Base-by-base conservation (phyloP, 208 protist species). In the Phytomonas sp. region DNA sequence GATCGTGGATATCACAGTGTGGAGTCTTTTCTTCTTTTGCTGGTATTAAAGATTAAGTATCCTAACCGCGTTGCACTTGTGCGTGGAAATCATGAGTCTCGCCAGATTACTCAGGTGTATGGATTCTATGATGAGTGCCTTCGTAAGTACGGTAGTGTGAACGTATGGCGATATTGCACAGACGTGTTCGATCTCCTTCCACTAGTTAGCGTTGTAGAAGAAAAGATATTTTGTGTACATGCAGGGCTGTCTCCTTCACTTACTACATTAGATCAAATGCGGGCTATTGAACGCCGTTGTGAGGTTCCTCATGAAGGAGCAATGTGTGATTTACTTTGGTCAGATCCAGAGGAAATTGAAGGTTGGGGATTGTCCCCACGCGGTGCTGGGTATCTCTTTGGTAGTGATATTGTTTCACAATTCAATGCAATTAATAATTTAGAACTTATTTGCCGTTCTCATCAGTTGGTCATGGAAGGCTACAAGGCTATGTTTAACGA, bases 101-200 rank as follows among this genome's bases (percentile, higher is more conserved):
- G 97, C 26, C 96, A 98, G 79, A 98, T 99, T 73, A 99, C 97
- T 42, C 92, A 97, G 75, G 94, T 97, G 32, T 99, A 99, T 85
- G 98, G 98, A 37, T 99, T 99, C 78, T 99, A 99, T 81, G 98
- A 99, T 79, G 98, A 99, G 79, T 99, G 98, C 75, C 82, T 99
- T 66, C 86, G 97, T 66, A 99, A 99, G 88, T 99, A 99, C 78
- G 98, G 98, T 34, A 97, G 89, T 60, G 98, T 98, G n/a, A 99
- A 99, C 74, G 98, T 99, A 31, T 99, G 99, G 99, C 86, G 96
- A 31, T 99, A 99, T 77, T 99, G 98, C 81, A 99, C 98, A 1
- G 98, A 99, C 72, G 95, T 99, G 23, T 99, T 99, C 75, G 99
- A 99, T 80, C 98, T 98, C 68, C 87, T 99, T 8, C 94, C 96